Evolutionary conservation across 345 rosid genomes (phyloP).

Genomic region (Excoecaria agallocha): DNA sequence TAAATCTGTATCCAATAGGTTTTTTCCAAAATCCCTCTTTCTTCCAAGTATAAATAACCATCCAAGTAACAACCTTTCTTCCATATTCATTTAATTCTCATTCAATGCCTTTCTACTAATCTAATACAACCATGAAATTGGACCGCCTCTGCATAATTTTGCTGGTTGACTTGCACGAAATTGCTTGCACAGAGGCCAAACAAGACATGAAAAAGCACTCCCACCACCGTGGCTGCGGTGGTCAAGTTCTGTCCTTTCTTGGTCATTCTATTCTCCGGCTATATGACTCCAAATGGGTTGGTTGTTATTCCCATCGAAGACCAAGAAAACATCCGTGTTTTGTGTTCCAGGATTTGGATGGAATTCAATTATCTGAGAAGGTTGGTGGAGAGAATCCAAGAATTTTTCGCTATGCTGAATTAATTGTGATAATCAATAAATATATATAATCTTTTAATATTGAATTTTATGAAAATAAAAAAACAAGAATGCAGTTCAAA

Average conservation of each 20-base stretch:
- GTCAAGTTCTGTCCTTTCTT: conserved; percentile 38
- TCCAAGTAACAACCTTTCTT: background rate
- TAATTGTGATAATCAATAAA: no score
- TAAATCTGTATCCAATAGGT: no score
- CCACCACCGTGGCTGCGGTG: conserved; percentile 44
- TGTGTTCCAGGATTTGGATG: conserved; percentile 69
- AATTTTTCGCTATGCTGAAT: conserved; percentile 86
- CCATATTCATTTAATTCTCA: background rate
- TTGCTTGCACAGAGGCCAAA: conserved; percentile 20
- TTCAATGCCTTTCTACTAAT: conserved; percentile 9
- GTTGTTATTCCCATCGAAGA: conserved; percentile 24
- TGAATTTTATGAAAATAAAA: no score
- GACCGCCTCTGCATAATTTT: conserved; percentile 61
- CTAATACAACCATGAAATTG: conserved; percentile 33
- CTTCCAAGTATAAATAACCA: background rate
- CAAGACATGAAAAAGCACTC: conserved; percentile 24
- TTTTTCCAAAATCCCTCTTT: no score
- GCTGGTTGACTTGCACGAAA: conserved; percentile 55
- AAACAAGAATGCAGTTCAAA: no score
- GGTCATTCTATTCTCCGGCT: conserved; percentile 39
- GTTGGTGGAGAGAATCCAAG: conserved; percentile 77
- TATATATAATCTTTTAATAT: no score
- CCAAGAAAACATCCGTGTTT: conserved; percentile 18
- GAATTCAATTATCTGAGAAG: conserved; percentile 71
- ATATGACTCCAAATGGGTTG: conserved; percentile 43